Evolutionary conservation across 495 filamentous ascomycete species (phyloP).

Genomic region (Penicillium verhagenii): DNA sequence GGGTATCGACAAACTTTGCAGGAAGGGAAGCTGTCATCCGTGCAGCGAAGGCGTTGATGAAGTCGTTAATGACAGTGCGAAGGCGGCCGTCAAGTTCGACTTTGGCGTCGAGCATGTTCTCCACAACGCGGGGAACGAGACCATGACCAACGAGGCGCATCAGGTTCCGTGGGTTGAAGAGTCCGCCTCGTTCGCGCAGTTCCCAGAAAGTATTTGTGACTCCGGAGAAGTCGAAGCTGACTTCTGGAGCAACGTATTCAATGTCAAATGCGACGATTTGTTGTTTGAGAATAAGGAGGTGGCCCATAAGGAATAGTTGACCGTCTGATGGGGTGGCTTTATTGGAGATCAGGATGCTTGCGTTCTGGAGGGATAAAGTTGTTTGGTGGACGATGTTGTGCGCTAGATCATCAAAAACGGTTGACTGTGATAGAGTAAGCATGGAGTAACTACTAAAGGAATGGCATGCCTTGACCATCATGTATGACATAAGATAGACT

Average conservation of each 20-base stretch:
- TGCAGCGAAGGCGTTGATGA: constrained; percentile 60
- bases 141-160: constrained; percentile 58
- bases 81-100: constrained; percentile 79
- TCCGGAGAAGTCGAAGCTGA: constrained; percentile 74
- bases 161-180: constrained; percentile 66
- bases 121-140: constrained; percentile 59
- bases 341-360: constrained; percentile 49
- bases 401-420: constrained; percentile 74
- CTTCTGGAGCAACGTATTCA: constrained; percentile 73
- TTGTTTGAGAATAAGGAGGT: constrained; percentile 86
- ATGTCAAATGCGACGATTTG: constrained; percentile 92
- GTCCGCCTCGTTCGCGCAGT: constrained; percentile 63
- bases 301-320: constrained; percentile 86
- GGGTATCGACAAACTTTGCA: constrained; percentile 40
- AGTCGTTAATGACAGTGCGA: constrained; percentile 74
- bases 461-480: no score
- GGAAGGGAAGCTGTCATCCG: constrained; percentile 55
- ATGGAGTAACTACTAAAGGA: no score
- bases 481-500: no score
- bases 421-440: constrained; percentile 50
- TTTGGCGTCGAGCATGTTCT: constrained; percentile 73
- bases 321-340: constrained; percentile 61
- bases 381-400: constrained; percentile 77
- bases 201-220: constrained; percentile 79
- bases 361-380: constrained; percentile 59